Evolutionary conservation across 2,329 filamentous ascomycete species (phyloP).

Genomic region (Macrophomina phaseolina): DNA sequence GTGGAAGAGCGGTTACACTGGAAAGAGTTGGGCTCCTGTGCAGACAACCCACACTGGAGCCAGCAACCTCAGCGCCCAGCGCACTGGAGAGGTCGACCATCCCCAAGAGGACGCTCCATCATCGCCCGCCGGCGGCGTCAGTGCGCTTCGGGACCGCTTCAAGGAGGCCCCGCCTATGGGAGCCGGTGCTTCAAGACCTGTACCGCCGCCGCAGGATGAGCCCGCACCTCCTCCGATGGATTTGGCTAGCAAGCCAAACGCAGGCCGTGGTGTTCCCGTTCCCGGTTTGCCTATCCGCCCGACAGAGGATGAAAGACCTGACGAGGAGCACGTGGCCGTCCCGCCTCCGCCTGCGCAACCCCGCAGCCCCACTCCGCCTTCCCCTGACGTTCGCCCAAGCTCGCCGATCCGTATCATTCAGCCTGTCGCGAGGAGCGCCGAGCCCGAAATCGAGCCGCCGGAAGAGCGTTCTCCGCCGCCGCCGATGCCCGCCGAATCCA

Average conservation of each 20-base stretch:
- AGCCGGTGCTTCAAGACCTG: constrained; percentile 49
- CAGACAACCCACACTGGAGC: constrained; percentile 72
- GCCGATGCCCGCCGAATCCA: constrained; percentile 67
- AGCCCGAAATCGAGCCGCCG: constrained; percentile 57
- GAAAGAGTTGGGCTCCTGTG: constrained; percentile 89
- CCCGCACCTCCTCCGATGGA: constrained; percentile 68
- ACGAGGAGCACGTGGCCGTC: constrained; percentile 57
- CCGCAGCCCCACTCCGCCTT: constrained; percentile 56
- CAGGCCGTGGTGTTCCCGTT: constrained; percentile 69
- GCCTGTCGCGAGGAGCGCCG: constrained; percentile 73
- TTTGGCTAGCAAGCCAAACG: constrained; percentile 71
- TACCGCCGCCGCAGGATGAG: constrained; percentile 46
- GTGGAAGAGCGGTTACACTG: constrained; percentile 91
- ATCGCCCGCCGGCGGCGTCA: constrained; percentile 68
- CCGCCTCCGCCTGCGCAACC: constrained; percentile 47
- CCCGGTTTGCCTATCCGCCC: constrained; percentile 74
- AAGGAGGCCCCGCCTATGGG: constrained; percentile 76
- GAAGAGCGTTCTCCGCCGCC: constrained; percentile 58
- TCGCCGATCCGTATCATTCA: constrained; percentile 87
- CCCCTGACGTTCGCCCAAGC: constrained; percentile 57
- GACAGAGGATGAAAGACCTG: constrained; percentile 53
- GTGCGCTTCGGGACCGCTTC: constrained; percentile 81
- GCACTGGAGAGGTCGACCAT: constrained; percentile 63
- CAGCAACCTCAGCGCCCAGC: constrained; percentile 63
- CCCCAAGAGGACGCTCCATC: constrained; percentile 58